phyloP scores from a whole-genome alignment of 73 alveolate genomes.

The Tetrahymena thermophila region DNA sequence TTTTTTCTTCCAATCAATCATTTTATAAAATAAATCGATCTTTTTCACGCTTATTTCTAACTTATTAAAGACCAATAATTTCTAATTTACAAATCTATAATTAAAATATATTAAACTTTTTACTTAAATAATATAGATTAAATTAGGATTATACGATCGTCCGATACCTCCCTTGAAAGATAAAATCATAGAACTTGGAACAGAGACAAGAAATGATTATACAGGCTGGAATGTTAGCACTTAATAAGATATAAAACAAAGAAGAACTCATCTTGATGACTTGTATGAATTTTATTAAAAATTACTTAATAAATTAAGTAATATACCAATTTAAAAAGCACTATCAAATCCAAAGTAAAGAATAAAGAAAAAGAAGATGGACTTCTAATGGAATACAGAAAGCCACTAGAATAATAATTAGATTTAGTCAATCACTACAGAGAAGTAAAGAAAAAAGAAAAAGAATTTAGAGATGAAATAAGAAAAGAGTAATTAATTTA shows the following conservation, averaged over 20 bases:
- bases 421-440: constrained; percentile 8
- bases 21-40: too few species aligned
- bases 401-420: constrained; percentile 15
- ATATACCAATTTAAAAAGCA: neutral
- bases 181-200: constrained; percentile 22
- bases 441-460: constrained; percentile 18
- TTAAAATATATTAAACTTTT: too few species aligned
- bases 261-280: neutral
- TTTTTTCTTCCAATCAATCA: neutral
- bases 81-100: neutral
- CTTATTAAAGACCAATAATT: neutral
- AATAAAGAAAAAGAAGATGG: constrained; percentile 17
- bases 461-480: constrained; percentile 17
- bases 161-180: constrained; percentile 36
- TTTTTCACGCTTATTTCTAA: neutral
- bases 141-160: constrained; percentile 41
- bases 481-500: neutral
- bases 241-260: constrained; percentile 3
- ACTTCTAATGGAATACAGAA: constrained; percentile 2
- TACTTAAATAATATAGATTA: neutral
- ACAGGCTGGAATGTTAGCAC: constrained; percentile 44
- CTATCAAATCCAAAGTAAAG: neutral
- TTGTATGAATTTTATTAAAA: neutral
- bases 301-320: neutral
- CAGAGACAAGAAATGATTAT: constrained; percentile 38